phyloP scores from a whole-genome alignment of 768 basidiomycete species.

The Tulasnella sp. region DNA sequence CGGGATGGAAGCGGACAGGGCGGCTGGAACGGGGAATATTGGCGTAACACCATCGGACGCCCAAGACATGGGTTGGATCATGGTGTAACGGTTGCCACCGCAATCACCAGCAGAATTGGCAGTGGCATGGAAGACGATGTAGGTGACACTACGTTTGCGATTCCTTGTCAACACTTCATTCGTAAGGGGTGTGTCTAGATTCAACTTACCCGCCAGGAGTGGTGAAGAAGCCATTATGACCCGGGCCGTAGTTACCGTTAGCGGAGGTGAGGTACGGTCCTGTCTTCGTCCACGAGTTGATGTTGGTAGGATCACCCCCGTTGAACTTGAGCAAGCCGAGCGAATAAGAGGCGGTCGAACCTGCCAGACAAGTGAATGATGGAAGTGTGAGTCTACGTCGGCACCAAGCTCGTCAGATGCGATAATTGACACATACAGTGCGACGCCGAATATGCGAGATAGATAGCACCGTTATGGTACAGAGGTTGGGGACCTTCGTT shows the following conservation, averaged over 20 bases:
- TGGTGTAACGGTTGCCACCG: slow-evolving; percentile 25
- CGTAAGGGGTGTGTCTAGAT: background rate
- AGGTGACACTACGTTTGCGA: background rate
- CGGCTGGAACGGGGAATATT: background rate
- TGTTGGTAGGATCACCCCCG: background rate
- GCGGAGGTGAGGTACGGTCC: slow-evolving; percentile 6
- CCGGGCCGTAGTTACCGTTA: slow-evolving; percentile 16
- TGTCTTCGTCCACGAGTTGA: slow-evolving; percentile 8
- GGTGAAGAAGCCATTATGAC: slow-evolving; percentile 28
- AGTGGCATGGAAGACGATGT: slow-evolving; percentile 24
- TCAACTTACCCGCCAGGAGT: slow-evolving; percentile 12
- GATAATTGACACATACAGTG: background rate
- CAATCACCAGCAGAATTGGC: slow-evolving; percentile 18
- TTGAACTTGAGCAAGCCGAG: slow-evolving; percentile 2
- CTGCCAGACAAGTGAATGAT: background rate
- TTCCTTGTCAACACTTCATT: background rate
- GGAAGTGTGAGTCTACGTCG: background rate
- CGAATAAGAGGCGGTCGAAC: background rate
- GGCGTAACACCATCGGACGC: slow-evolving; percentile 8
- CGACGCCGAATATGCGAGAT: background rate
- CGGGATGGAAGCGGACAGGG: background rate
- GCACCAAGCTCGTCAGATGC: background rate
- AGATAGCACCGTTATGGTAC: background rate
- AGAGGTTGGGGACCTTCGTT: background rate
- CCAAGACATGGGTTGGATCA: slow-evolving; percentile 25